Conservation (phyloP, 2,329 filamentous ascomycete genomes). For the Esteya vermicola region DNA sequence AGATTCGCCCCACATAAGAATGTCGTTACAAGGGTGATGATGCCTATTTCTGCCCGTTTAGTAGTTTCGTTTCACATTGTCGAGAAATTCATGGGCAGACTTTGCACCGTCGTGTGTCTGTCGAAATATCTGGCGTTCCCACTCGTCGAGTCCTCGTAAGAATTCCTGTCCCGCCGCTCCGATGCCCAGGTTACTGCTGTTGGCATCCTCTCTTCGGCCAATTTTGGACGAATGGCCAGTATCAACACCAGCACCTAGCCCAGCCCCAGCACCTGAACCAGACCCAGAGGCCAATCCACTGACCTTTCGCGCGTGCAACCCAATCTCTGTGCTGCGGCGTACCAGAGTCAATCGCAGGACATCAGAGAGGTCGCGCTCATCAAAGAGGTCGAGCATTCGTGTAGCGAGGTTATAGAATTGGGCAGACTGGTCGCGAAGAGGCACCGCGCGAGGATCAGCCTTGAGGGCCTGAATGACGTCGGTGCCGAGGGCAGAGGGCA, state of each 20-base stretch:
- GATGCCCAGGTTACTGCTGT: conserved; percentile 34
- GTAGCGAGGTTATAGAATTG: conserved; percentile 82
- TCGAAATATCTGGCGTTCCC: conserved; percentile 64
- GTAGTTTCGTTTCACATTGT: conserved; percentile 36
- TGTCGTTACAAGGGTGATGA: no score
- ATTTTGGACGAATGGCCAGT: conserved; percentile 23
- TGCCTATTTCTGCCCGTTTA: not conserved
- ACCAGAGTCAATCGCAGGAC: conserved; percentile 70
- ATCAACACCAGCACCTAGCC: no score
- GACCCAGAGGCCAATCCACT: no score
- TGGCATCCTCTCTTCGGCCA: conserved; percentile 48
- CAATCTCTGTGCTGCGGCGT: conserved; percentile 64
- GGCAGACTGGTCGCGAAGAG: conserved; percentile 66
- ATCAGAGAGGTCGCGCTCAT: conserved; percentile 63
- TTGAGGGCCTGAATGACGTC: conserved; percentile 81
- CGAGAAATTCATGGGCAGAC: conserved; percentile 55
- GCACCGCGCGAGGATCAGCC: conserved; percentile 75
- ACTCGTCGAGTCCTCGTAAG: conserved; percentile 76
- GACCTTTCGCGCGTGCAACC: conserved; percentile 78
- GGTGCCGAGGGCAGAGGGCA: conserved; percentile 62
- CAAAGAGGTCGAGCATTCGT: conserved; percentile 78
- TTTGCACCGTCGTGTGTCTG: conserved; percentile 62
- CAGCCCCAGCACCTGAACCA: no score
- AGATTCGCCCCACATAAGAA: no score
- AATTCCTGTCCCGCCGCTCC: conserved; percentile 63